phyloP scores from a whole-genome alignment of 495 filamentous ascomycete species.

The Hypoxylon cercidicola region DNA sequence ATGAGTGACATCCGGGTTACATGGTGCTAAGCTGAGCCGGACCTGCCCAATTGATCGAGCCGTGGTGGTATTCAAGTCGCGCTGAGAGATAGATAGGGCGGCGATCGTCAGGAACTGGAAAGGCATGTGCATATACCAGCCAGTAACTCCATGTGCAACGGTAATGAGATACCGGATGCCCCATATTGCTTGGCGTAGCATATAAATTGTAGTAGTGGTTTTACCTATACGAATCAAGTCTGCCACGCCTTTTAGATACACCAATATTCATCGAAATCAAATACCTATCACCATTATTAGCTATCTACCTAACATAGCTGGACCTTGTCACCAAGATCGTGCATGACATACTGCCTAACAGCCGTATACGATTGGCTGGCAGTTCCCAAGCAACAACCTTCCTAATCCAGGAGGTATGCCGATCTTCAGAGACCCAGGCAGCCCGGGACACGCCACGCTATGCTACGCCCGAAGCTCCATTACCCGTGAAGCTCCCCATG shows the following conservation, averaged over 20 bases:
- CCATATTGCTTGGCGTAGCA: constrained; percentile 1
- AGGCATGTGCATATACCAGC: background rate
- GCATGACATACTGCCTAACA: constrained; percentile 21
- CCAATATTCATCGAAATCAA: constrained; percentile 14
- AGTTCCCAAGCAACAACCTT: constrained; percentile 28
- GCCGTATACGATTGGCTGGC: constrained; percentile 25
- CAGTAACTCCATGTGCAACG: background rate
- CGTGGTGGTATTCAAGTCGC: constrained; percentile 30
- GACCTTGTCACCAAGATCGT: constrained; percentile 15
- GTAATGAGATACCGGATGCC: background rate
- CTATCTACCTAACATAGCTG: constrained; percentile 1
- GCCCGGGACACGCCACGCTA: constrained; percentile 10
- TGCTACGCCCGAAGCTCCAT: background rate
- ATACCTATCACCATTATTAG: constrained; percentile 19
- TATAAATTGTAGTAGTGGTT: background rate
- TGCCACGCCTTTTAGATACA: constrained; percentile 9
- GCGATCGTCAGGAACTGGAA: constrained; percentile 23
- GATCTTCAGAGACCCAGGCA: constrained; percentile 41
- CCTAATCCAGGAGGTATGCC: constrained; percentile 38
- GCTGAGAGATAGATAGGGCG: constrained; percentile 30
- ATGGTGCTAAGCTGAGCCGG: constrained; percentile 32
- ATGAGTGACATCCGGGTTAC: constrained; percentile 24
- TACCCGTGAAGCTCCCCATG: background rate
- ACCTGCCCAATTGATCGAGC: constrained; percentile 38
- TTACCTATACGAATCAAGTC: background rate